Percentiles rank a stretch among this genome's conserved stretches.
Evolutionary conservation across 345 rosid species (phyloP).

Genomic region (Lepidium didymum): DNA sequence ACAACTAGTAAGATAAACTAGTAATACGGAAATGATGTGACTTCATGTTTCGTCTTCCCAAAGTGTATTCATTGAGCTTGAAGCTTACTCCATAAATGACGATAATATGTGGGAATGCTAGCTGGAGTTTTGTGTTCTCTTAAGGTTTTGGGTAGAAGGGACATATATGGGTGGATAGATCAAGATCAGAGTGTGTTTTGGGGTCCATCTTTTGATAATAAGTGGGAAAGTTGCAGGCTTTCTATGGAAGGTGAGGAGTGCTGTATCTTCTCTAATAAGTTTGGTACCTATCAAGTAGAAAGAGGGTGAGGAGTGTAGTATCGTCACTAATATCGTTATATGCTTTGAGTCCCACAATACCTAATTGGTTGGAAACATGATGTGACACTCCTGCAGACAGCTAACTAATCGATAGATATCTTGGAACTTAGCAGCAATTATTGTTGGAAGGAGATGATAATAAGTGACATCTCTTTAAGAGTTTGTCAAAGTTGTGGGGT

Average conservation of each 20-base stretch:
- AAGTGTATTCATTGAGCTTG: constrained; percentile 21
- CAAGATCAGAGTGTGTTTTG: constrained; percentile 22
- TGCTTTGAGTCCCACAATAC: constrained; percentile 33
- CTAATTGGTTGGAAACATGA: constrained; percentile 38
- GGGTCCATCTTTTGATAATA: constrained; percentile 41
- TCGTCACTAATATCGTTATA: constrained; percentile 27
- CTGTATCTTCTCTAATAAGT: constrained; percentile 37
- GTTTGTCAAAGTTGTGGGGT: constrained; percentile 12
- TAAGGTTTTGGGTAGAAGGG: constrained; percentile 25
- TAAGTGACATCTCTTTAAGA: constrained; percentile 23
- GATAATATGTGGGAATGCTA: constrained; percentile 31
- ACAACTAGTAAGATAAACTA: not conserved
- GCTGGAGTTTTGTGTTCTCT: constrained; percentile 41
- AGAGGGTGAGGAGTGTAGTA: constrained; percentile 31
- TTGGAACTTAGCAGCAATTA: constrained; percentile 25
- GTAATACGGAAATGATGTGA: constrained; percentile 11
- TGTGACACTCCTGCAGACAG: constrained; percentile 36
- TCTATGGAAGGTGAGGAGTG: constrained; percentile 17
- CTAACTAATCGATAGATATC: constrained; percentile 25
- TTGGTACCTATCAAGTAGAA: constrained; percentile 41
- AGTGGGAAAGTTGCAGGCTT: constrained; percentile 27
- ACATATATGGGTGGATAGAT: constrained; percentile 31
- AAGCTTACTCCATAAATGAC: constrained; percentile 24
- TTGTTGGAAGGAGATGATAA: constrained; percentile 24
- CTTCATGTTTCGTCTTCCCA: constrained; percentile 2